Percentiles rank a stretch among this genome's conserved stretches.
These are phyloP conservation scores for Salvia splendens DNA, from an alignment of 257 asterid genomes.

Conservation along the genomic window DNA sequence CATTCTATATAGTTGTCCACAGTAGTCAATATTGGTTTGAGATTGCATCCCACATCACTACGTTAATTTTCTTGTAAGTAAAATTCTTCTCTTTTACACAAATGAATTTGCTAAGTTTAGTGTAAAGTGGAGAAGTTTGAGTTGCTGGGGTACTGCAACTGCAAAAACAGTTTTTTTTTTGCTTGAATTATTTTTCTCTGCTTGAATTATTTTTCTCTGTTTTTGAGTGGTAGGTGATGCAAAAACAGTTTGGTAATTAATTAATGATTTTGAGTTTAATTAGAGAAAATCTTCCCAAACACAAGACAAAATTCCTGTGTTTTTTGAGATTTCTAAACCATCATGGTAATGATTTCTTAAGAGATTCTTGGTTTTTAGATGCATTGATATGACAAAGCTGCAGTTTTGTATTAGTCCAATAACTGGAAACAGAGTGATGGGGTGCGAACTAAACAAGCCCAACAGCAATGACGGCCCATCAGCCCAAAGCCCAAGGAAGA, in stretches of 20 bases:
- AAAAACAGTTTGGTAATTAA: background rate
- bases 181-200: too few species aligned
- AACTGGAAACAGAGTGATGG: background rate
- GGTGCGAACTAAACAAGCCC: too few species aligned
- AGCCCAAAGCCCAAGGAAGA: too few species aligned
- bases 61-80: background rate
- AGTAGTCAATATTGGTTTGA: background rate
- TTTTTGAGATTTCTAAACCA: background rate
- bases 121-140: conserved; percentile 7
- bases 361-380: conserved; percentile 18
- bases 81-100: too few species aligned
- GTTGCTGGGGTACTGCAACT: conserved; percentile 26
- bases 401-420: background rate
- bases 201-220: too few species aligned
- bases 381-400: conserved; percentile 7
- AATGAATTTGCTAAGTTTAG: background rate
- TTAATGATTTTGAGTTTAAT: conserved; percentile 11
- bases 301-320: background rate
- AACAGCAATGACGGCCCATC: too few species aligned
- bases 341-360: conserved; percentile 21
- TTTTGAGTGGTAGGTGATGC: conserved; percentile 16
- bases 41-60: background rate
- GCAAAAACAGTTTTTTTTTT: background rate
- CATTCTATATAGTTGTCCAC: background rate
- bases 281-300: conserved; percentile 1